Base-by-base conservation (phyloP, 2,329 filamentous ascomycete genomes). In the Teratosphaeria nubilosa region DNA sequence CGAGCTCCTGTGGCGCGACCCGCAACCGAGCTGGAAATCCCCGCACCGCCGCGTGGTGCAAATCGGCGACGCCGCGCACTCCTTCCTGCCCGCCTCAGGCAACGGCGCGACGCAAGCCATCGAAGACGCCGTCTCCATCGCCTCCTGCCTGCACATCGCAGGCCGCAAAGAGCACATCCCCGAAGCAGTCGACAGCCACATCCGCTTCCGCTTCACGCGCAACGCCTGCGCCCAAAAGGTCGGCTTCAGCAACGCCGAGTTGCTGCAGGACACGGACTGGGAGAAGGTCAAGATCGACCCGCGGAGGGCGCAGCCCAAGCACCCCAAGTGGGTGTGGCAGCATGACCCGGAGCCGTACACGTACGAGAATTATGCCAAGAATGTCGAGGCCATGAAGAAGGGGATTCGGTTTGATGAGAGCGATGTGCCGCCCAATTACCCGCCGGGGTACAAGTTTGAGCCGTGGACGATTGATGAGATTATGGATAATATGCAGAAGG, bases 51-150 rank as follows among this genome's bases (percentile, higher is more conserved):
- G 60, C 48, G 78, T 82, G 53, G 76, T 76, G 3, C 71, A 82
- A 34, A 69, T 82, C 1, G 80, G 80, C 6, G 80, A 82, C 61
- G 77, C 77, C 52, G 81, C 79, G 53, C 80, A 82, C 64, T 73
- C 79, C 0, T 80, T 81, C 64, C 65, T 82, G 7, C 80, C 80
- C 0, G 80, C 79, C 0, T 79, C 77, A 56, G 78, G 78, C 0
- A 79, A 82, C 60, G 80, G 79, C 1, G 79, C 79, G 0, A 78
- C 77, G 45, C 78, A 82, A 64, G 79, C 80, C 0, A 76, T 80
- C 5, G 80, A 82, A 68, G 81, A 80, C 63, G 77, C 73, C 1
- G 75, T 74, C 5, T 75, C 76, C 22, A 65, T 80, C 56, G 77
- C 77, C 0, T 66, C 75, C 3, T 78, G 76, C 61, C 63, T 80